Conservation (phyloP, 305 asterid genomes). For the Fraxinus dipetala region DNA sequence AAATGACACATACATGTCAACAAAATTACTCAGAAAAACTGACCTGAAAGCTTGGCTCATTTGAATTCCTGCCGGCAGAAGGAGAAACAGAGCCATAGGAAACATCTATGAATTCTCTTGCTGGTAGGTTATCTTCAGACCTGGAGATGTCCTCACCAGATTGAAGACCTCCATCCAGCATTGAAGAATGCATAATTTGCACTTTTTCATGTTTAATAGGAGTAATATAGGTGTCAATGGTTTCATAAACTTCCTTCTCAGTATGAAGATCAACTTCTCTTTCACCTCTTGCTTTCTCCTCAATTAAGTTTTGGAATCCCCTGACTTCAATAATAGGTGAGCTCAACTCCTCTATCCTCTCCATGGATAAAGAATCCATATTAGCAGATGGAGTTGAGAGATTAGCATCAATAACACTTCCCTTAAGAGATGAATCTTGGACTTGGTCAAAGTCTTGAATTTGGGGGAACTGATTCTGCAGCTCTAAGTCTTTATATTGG, state of each 20-base stretch:
- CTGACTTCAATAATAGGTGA: conserved; percentile 35
- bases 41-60: conserved; percentile 47
- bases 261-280: conserved; percentile 31
- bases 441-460: conserved; percentile 27
- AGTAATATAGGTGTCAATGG: conserved; percentile 32
- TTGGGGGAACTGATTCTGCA: conserved; percentile 31
- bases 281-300: conserved; percentile 22
- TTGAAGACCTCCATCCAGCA: conserved; percentile 37
- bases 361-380: conserved; percentile 23
- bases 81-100: conserved; percentile 30
- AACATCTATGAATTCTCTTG: conserved; percentile 29
- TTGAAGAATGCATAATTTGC: conserved; percentile 26
- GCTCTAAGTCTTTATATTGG: conserved; percentile 31
- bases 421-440: conserved; percentile 32
- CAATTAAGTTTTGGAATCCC: conserved; percentile 27
- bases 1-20: conserved; percentile 3
- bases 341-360: conserved; percentile 30
- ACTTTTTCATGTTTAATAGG: conserved; percentile 33
- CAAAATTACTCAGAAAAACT: conserved; percentile 21
- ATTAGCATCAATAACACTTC: conserved; percentile 30
- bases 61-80: conserved; percentile 29
- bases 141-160: conserved; percentile 27
- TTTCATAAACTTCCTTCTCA: conserved; percentile 32
- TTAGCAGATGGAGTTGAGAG: conserved; percentile 30
- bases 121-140: conserved; percentile 31